A percentile compares a stretch with the other conserved stretches of the same genome.
Evolutionary conservation across 371 early-diverging fungal species (phyloP).

Genomic region (Mortierella polycephala): DNA sequence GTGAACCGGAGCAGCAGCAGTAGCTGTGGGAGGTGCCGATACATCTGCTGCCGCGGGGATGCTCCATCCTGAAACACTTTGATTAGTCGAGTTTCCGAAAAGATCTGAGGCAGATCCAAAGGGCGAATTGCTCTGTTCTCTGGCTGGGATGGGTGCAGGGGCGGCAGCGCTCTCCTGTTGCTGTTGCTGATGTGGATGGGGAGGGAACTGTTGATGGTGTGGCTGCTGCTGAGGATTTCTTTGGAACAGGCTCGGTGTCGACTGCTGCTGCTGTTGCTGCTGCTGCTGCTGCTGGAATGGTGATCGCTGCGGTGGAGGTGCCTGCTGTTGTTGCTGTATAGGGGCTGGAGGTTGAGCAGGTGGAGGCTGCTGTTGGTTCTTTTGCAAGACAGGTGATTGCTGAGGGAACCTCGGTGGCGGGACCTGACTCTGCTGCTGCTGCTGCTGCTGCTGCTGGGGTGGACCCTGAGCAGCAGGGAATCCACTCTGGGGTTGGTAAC

Average conservation of each 20-base stretch:
- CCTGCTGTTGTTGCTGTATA: slow-evolving; percentile 11
- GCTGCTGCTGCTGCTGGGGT: slow-evolving; percentile 10
- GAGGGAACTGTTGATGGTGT: slow-evolving; percentile 19
- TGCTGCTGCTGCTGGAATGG: slow-evolving; percentile 16
- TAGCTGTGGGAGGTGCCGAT: neutral
- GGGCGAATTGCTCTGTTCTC: slow-evolving; percentile 27
- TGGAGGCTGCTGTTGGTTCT: slow-evolving; percentile 16
- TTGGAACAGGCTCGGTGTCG: slow-evolving; percentile 10
- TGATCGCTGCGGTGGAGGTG: neutral
- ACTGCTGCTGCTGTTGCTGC: slow-evolving; percentile 16
- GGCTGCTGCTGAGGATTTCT: slow-evolving; percentile 36
- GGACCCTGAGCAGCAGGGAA: slow-evolving; percentile 15
- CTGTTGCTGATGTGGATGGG: slow-evolving; percentile 24
- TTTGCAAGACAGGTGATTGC: slow-evolving; percentile 22
- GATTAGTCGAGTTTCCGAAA: slow-evolving; percentile 37
- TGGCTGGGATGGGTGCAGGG: slow-evolving; percentile 5
- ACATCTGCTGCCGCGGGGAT: slow-evolving; percentile 14
- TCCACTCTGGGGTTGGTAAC: slow-evolving; percentile 31
- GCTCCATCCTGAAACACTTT: slow-evolving; percentile 36
- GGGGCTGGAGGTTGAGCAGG: slow-evolving; percentile 15
- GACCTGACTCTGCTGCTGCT: slow-evolving; percentile 13
- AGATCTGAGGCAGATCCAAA: slow-evolving; percentile 43
- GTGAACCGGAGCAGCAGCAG: slow-evolving; percentile 7
- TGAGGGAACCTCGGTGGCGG: slow-evolving; percentile 21
- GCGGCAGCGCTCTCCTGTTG: slow-evolving; percentile 30